Evolutionary conservation across 2,329 filamentous ascomycete genomes (phyloP).

Genomic region (Fusarium verrucosum): DNA sequence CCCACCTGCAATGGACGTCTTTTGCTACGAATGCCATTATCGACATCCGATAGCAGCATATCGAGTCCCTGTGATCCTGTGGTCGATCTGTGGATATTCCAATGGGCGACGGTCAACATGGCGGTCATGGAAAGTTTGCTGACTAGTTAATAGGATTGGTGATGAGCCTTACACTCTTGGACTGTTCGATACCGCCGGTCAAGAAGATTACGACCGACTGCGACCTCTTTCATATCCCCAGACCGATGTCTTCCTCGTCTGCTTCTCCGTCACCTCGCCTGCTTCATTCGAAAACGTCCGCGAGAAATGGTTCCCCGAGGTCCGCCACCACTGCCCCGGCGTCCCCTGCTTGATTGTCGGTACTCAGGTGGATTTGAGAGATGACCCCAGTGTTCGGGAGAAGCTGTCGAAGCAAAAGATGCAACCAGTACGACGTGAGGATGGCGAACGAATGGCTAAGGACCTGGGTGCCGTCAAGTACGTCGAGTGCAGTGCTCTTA

Average conservation of each 20-base stretch:
- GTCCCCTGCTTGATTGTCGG: conserved; percentile 98
- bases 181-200: conserved; percentile 97
- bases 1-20: conserved; percentile 19
- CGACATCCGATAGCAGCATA: conserved; percentile 1
- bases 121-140: conserved; percentile 15
- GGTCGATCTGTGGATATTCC: conserved; percentile 2
- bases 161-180: conserved; percentile 98
- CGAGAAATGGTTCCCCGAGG: conserved; percentile 99
- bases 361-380: conserved; percentile 94
- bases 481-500: conserved; percentile 97
- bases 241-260: conserved; percentile 98
- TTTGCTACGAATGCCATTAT: conserved; percentile 7
- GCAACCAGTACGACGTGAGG: conserved; percentile 88
- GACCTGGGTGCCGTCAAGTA: conserved; percentile 98
- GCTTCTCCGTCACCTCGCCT: conserved; percentile 97
- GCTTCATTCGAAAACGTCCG: conserved; percentile 99
- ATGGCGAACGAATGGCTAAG: conserved; percentile 95
- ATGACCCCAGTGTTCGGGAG: conserved; percentile 85
- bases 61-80: conserved; percentile 1
- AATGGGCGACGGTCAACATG: not conserved
- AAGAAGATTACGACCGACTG: conserved; percentile 99
- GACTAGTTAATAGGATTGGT: conserved; percentile 78
- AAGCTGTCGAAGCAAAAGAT: conserved; percentile 97
- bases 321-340: conserved; percentile 97
- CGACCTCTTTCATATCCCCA: conserved; percentile 97